phyloP scores from a whole-genome alignment of 805 yeast species.

The Suhomyces canberraensis region DNA sequence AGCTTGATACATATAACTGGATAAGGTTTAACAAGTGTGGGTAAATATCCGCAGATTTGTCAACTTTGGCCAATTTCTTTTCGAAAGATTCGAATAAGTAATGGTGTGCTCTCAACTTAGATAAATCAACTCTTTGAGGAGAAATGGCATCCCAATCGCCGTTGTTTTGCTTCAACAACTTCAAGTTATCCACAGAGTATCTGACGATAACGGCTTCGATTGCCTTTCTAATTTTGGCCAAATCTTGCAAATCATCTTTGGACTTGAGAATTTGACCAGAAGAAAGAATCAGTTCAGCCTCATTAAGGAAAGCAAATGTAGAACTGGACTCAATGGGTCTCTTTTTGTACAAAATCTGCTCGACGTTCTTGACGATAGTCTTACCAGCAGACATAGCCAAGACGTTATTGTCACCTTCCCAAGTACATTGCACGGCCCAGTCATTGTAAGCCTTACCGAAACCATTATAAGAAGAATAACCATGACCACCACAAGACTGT shows the following conservation, averaged over 20 bases:
- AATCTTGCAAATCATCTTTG: constrained; percentile 14
- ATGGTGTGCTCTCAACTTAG: constrained; percentile 44
- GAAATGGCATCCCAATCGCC: constrained; percentile 36
- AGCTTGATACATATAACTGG: constrained; percentile 31
- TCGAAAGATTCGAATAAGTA: constrained; percentile 31
- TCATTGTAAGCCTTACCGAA: constrained; percentile 86
- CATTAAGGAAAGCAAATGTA: constrained; percentile 33
- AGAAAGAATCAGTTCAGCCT: constrained; percentile 12
- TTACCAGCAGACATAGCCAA: constrained; percentile 83
- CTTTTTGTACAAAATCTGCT: constrained; percentile 25
- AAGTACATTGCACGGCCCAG: constrained; percentile 97
- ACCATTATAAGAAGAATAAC: constrained; percentile 89
- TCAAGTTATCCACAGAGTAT: constrained; percentile 27
- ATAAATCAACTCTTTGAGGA: constrained; percentile 35
- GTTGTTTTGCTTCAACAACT: constrained; percentile 22
- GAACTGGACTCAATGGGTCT: constrained; percentile 22
- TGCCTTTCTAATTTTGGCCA: constrained; percentile 16
- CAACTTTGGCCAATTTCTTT: constrained; percentile 14
- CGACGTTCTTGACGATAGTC: constrained; percentile 56
- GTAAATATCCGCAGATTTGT: constrained; percentile 17
- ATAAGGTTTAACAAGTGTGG: constrained; percentile 27
- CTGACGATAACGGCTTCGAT: constrained; percentile 38
- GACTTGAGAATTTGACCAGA: constrained; percentile 12
- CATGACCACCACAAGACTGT: constrained; percentile 96
- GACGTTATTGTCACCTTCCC: constrained; percentile 97